phyloP scores from a whole-genome alignment of 192 early-diverging fungal species.

The Kickxella alabastrina region DNA sequence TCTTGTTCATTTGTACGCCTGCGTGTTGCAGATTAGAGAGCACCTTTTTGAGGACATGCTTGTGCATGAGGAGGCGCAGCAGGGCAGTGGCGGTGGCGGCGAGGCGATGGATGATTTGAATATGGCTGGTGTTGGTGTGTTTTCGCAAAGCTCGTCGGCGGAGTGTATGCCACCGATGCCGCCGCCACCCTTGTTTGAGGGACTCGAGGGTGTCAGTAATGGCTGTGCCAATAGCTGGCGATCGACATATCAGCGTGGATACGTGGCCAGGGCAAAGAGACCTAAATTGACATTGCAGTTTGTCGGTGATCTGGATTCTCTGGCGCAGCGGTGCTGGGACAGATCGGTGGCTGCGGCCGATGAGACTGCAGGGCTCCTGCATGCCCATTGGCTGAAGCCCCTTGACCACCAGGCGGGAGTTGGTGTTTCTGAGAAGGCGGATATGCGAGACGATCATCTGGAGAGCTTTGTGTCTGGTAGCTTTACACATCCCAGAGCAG shows the following conservation, averaged over 20 bases:
- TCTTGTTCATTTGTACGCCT: constrained; percentile 41
- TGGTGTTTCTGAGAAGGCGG: no score
- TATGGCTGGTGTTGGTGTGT: background rate
- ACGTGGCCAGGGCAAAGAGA: constrained; percentile 30
- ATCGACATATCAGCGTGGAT: constrained; percentile 30
- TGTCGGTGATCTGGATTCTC: constrained; percentile 24
- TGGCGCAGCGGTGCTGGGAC: constrained; percentile 38
- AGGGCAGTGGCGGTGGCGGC: background rate
- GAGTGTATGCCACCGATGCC: no score
- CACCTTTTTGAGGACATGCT: constrained; percentile 44
- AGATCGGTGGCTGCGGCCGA: constrained; percentile 28
- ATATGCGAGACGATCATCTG: no score
- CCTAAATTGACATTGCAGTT: constrained; percentile 23
- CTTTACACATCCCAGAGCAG: no score
- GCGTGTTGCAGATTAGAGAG: constrained; percentile 47
- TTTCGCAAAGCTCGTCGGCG: constrained; percentile 17
- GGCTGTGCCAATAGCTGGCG: constrained; percentile 17
- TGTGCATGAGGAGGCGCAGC: constrained; percentile 8
- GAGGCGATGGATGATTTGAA: background rate
- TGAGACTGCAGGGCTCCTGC: constrained; percentile 34
- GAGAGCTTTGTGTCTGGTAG: no score
- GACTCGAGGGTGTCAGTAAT: no score
- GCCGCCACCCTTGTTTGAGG: constrained; percentile 24
- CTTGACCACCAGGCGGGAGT: constrained; percentile 3
- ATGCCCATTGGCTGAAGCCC: constrained; percentile 32